phyloP scores from a whole-genome alignment of 2,329 filamentous ascomycete species.

The Penicillium italicum region DNA sequence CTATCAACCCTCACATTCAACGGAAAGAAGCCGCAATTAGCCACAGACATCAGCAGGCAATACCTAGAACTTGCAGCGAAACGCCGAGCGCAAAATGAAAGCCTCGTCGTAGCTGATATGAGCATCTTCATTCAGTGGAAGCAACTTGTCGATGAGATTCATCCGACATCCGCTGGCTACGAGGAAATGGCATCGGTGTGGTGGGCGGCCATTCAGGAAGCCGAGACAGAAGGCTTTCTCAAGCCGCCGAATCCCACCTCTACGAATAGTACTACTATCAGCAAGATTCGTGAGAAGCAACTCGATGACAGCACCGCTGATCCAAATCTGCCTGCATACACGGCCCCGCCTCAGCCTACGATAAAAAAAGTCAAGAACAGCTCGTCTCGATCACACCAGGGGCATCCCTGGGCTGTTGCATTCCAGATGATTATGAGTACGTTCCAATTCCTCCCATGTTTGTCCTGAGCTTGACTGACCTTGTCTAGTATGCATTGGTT shows the following conservation, averaged over 20 bases:
- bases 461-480: not conserved
- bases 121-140: conserved; percentile 14
- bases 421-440: not conserved
- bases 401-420: not conserved
- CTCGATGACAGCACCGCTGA: conserved; percentile 10
- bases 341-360: conserved; percentile 4
- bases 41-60: conserved; percentile 22
- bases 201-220: conserved; percentile 25
- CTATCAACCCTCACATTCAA: conserved; percentile 34
- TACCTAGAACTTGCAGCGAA: conserved; percentile 23
- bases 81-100: conserved; percentile 18
- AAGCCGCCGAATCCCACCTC: not conserved
- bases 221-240: conserved; percentile 11
- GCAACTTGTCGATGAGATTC: conserved; percentile 23
- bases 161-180: conserved; percentile 26
- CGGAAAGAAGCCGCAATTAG: conserved; percentile 1
- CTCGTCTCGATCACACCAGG: not conserved
- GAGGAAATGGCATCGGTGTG: conserved; percentile 28
- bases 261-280: not conserved
- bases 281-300: not conserved
- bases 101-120: conserved; percentile 31
- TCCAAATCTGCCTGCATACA: conserved; percentile 8
- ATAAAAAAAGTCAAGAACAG: not conserved
- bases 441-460: not conserved
- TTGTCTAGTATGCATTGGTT: not conserved